These are phyloP conservation scores for Balansia obtecta DNA, from an alignment of 2,329 filamentous ascomycete species.

Conservation along the genomic window DNA sequence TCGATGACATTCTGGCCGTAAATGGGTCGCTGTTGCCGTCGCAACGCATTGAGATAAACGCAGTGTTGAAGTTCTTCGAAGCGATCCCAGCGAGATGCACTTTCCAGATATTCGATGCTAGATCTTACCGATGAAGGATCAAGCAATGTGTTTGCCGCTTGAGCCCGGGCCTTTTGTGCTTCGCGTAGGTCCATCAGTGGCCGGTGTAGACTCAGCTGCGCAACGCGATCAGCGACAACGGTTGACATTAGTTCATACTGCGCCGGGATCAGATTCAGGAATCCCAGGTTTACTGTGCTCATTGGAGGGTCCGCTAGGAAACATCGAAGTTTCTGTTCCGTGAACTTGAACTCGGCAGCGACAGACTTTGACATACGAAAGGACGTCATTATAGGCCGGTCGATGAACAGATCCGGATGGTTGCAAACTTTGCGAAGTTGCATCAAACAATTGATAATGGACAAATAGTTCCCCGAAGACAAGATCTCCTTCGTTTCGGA, in stretches of 20 bases:
- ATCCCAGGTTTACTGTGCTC: constrained; percentile 55
- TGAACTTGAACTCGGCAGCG: constrained; percentile 58
- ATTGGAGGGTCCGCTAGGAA: constrained; percentile 52
- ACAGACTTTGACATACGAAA: constrained; percentile 82
- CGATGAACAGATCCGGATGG: constrained; percentile 92
- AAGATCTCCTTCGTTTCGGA: constrained; percentile 82
- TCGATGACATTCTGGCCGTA: constrained; percentile 74
- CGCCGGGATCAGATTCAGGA: constrained; percentile 68
- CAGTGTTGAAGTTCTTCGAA: constrained; percentile 72
- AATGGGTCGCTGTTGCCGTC: constrained; percentile 67
- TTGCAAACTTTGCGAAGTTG: constrained; percentile 97
- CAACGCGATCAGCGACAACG: constrained; percentile 39
- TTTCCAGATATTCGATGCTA: constrained; percentile 61
- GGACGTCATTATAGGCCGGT: constrained; percentile 90
- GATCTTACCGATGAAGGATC: constrained; percentile 57
- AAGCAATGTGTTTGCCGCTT: constrained; percentile 39
- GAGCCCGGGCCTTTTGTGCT: constrained; percentile 50
- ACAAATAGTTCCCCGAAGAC: constrained; percentile 87
- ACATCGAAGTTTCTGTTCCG: constrained; percentile 55
- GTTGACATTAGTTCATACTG: constrained; percentile 54
- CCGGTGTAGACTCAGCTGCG: constrained; percentile 57
- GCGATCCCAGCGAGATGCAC: constrained; percentile 52
- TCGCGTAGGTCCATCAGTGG: constrained; percentile 60
- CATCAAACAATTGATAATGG: constrained; percentile 97
- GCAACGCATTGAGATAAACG: constrained; percentile 68